phyloP scores from a whole-genome alignment of 108 stramenopile species.

The Skeletonema menzelii region DNA sequence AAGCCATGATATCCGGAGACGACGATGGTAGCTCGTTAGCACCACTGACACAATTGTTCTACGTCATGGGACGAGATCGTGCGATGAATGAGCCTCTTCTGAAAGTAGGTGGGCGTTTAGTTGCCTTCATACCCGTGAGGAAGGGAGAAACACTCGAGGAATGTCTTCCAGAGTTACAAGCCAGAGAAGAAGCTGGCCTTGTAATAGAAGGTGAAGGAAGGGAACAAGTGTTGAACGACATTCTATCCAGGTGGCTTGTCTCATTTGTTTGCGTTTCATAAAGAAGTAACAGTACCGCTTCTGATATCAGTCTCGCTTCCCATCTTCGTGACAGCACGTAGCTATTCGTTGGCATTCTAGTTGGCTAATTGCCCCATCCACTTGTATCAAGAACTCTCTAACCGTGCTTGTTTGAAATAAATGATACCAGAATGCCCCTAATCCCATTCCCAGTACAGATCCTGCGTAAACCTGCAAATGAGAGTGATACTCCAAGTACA shows the following conservation, averaged over 20 bases:
- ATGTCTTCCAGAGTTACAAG: constrained; percentile 28
- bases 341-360: constrained; percentile 14
- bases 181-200: constrained; percentile 27
- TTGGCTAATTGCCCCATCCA: constrained; percentile 2
- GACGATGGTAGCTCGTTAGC: background rate
- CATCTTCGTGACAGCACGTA: background rate
- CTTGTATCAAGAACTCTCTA: background rate
- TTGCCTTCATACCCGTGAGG: constrained; percentile 49
- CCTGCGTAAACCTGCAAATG: constrained; percentile 38
- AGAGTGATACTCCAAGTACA: constrained; percentile 49
- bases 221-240: constrained; percentile 47
- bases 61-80: constrained; percentile 43
- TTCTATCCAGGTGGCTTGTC: constrained; percentile 42
- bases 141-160: constrained; percentile 32
- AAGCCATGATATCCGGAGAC: constrained; percentile 5
- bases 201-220: constrained; percentile 41
- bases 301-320: background rate
- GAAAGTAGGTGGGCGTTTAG: constrained; percentile 42
- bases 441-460: constrained; percentile 15
- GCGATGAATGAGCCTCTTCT: constrained; percentile 30
- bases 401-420: constrained; percentile 18
- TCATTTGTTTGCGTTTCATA: constrained; percentile 29
- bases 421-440: constrained; percentile 28
- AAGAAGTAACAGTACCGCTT: background rate
- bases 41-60: constrained; percentile 37